phyloP scores from a whole-genome alignment of 2,329 filamentous ascomycete species.

The Pseudocercospora macadamiae region DNA sequence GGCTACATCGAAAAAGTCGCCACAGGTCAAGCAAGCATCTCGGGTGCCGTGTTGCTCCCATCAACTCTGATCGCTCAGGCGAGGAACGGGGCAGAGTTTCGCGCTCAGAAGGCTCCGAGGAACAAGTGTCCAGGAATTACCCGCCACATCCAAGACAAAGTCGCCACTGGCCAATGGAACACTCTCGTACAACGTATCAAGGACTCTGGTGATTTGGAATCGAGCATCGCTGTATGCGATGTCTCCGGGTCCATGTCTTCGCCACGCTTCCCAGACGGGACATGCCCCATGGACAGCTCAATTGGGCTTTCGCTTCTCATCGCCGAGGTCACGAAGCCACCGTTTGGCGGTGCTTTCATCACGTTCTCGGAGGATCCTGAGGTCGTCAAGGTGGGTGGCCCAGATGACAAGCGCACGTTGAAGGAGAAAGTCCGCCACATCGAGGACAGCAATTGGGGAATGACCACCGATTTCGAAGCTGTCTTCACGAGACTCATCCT shows the following conservation, averaged over 20 bases:
- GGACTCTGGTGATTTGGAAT: slow-evolving; percentile 57
- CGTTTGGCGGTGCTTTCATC: slow-evolving; percentile 60
- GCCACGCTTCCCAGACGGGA: slow-evolving; percentile 50
- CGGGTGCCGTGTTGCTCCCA: slow-evolving; percentile 60
- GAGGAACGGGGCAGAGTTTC: slow-evolving; percentile 14
- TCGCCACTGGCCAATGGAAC: slow-evolving; percentile 59
- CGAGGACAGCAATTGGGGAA: slow-evolving; percentile 40
- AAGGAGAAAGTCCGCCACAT: slow-evolving; percentile 48
- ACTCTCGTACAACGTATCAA: slow-evolving; percentile 60
- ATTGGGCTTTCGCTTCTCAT: slow-evolving; percentile 61
- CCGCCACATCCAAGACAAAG: slow-evolving; percentile 40
- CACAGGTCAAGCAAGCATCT: slow-evolving; percentile 54
- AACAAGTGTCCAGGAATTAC: no score
- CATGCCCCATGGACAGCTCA: slow-evolving; percentile 55
- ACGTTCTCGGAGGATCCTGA: slow-evolving; percentile 53
- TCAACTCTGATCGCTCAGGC: slow-evolving; percentile 49
- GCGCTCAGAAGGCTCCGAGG: no score
- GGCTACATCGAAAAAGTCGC: slow-evolving; percentile 55
- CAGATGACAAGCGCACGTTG: slow-evolving; percentile 40
- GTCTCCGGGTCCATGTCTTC: slow-evolving; percentile 58
- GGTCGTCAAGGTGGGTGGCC: slow-evolving; percentile 48
- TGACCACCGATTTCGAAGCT: slow-evolving; percentile 57
- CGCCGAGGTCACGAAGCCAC: slow-evolving; percentile 55
- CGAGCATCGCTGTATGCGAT: slow-evolving; percentile 61
- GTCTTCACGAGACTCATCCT: slow-evolving; percentile 60